Evolutionary conservation across 163 green algal species (phyloP), one percentile per base, ranked within the genome.

Genomic region (Chlamydomonas reinhardtii): DNA sequence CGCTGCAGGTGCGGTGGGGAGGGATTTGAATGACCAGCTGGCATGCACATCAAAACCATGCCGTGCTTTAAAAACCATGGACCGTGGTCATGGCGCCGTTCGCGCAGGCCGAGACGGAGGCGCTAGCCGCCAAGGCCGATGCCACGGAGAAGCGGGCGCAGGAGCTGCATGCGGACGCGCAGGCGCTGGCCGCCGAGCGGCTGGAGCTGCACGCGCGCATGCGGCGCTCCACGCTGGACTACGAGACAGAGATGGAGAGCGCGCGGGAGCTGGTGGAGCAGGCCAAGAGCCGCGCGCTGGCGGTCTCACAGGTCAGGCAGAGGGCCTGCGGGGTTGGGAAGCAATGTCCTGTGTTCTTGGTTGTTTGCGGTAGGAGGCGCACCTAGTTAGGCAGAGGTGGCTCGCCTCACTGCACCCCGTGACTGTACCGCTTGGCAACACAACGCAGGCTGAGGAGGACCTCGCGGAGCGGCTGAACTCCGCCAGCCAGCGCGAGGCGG

Each of bases 121-220:
- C 82, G 16, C 72, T 87, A 20, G 61, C 61, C 16, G 71, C 59
- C 19, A 70, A 61, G 72, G 27, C n/a, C 3, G 56, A 71, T 39
- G 59, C 74, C 61, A 0, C 81, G 29, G 72, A 82, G 2, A 27
- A 43, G 39, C 65, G 75, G 59, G 61, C 39, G 3, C 15, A 34
- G 37, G n/a, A 39, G 5, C 43, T 75, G 37, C 59, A 87, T 22
- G 61, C 59, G 0, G 82, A 87, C 31, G 43, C 69, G 11, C 52
- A 86, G 80, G 80, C 80, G 24, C 35, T 87, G 34, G 82, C 82
- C 6, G 32, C 68, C 0, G 82, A 87, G 82, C 82, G 82, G 0
- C 39, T 82, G 61, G 82, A 87, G 71, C 82, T 87, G n/a, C 71
- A 74, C 72, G 82, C 82, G n/a, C 54, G 56, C 11, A 68, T 87